These are phyloP conservation scores for Backusella luteola DNA, from an alignment of 192 early-diverging fungal genomes.

Conservation along the genomic window DNA sequence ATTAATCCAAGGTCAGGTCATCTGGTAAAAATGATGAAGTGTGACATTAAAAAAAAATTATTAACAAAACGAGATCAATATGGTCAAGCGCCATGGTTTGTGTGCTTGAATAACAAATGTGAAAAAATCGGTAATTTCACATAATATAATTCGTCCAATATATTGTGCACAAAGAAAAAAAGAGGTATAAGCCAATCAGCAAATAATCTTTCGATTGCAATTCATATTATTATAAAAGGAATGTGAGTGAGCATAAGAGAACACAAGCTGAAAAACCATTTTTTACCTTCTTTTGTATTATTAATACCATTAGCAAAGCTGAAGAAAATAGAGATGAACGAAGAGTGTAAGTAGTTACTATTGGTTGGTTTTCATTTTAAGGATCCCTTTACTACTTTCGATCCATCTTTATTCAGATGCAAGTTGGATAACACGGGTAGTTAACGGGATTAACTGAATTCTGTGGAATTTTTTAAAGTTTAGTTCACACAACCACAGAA, in stretches of 20 bases:
- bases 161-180: not conserved
- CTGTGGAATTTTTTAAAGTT: not conserved
- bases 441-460: not conserved
- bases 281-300: not conserved
- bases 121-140: conserved; percentile 2
- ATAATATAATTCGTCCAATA: not conserved
- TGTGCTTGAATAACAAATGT: not conserved
- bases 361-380: not conserved
- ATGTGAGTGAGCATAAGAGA: not conserved
- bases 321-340: not conserved
- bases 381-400: not conserved
- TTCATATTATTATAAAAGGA: not conserved
- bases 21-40: not conserved
- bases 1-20: not conserved
- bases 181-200: not conserved
- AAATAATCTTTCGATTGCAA: not conserved
- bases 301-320: too few relatives aligned
- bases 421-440: not conserved
- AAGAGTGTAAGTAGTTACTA: too few relatives aligned
- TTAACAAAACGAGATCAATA: not conserved
- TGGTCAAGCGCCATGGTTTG: not conserved
- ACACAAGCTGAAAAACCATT: not conserved
- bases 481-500: not conserved
- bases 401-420: not conserved
- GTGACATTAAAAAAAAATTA: not conserved